Conservation (phyloP, 192 early-diverging fungal genomes). For the Coemansia guatemalensis region DNA sequence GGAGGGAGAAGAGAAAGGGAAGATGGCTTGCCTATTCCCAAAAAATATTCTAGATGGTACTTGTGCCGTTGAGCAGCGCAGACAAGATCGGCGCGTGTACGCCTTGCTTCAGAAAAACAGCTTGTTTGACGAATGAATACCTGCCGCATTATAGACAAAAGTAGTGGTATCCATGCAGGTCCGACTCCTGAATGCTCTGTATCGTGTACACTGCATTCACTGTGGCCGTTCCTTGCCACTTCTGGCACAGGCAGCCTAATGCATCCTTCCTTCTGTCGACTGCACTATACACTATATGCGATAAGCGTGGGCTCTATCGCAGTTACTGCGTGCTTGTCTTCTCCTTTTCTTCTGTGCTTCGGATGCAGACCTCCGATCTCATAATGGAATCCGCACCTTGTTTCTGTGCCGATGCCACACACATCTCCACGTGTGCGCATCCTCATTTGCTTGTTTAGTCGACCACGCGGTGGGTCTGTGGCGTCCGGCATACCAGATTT, state of each 20-base stretch:
- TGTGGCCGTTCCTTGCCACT: background rate
- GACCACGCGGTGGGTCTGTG: background rate
- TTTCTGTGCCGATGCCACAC: background rate
- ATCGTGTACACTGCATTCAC: background rate
- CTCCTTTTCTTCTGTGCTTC: background rate
- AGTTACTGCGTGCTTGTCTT: background rate
- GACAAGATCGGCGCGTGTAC: background rate
- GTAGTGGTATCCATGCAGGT: background rate
- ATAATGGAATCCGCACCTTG: background rate
- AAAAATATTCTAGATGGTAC: background rate
- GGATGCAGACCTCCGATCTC: background rate
- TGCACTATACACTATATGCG: background rate
- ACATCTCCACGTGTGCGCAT: background rate
- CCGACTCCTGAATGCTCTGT: background rate
- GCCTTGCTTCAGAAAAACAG: background rate
- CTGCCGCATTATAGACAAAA: background rate
- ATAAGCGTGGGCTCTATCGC: background rate
- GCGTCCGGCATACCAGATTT: background rate
- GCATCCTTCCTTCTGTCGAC: background rate
- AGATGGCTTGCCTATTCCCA: background rate
- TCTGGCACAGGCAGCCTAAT: background rate
- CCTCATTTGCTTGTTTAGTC: background rate
- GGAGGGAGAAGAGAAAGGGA: background rate
- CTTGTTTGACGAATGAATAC: background rate
- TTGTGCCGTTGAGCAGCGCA: background rate